Evolutionary conservation across 768 basidiomycete species (phyloP).

Genomic region (Rhizopogon vinicolor): DNA sequence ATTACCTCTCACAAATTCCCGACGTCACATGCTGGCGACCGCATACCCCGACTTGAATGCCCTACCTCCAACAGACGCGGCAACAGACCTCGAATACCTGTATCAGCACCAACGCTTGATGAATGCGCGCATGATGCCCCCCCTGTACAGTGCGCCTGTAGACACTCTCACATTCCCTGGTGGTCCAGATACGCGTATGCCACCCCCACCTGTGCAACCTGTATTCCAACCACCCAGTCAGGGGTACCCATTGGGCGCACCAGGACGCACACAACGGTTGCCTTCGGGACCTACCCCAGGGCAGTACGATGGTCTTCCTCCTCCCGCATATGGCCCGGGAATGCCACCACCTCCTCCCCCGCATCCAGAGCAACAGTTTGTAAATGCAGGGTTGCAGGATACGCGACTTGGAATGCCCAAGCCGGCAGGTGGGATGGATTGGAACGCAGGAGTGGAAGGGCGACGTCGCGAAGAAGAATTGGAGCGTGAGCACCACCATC

Average conservation of each 20-base stretch:
- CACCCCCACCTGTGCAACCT: not conserved
- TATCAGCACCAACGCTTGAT: constrained; percentile 32
- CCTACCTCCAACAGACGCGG: constrained; percentile 44
- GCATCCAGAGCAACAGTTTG: not conserved
- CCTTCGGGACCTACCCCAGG: constrained; percentile 1
- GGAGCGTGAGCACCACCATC: constrained; percentile 31
- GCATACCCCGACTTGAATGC: constrained; percentile 30
- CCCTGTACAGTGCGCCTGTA: not conserved
- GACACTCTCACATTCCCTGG: constrained; percentile 20
- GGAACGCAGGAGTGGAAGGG: constrained; percentile 28
- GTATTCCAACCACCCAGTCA: constrained; percentile 2
- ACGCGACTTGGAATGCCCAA: constrained; percentile 19
- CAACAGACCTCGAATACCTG: constrained; percentile 51
- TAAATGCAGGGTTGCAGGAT: not conserved
- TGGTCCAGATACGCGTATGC: constrained; percentile 1
- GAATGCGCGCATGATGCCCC: constrained; percentile 3
- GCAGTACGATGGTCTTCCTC: not conserved
- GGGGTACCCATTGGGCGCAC: not conserved
- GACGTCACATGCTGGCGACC: constrained; percentile 21
- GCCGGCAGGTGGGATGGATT: constrained; percentile 22
- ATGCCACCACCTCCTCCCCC: not conserved
- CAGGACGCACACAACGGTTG: not conserved
- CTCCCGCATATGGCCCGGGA: not conserved
- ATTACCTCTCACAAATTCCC: constrained; percentile 35
- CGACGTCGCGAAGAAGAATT: constrained; percentile 32